Conservation (phyloP, 345 rosid species). For the Citrus mangshanensis region DNA sequence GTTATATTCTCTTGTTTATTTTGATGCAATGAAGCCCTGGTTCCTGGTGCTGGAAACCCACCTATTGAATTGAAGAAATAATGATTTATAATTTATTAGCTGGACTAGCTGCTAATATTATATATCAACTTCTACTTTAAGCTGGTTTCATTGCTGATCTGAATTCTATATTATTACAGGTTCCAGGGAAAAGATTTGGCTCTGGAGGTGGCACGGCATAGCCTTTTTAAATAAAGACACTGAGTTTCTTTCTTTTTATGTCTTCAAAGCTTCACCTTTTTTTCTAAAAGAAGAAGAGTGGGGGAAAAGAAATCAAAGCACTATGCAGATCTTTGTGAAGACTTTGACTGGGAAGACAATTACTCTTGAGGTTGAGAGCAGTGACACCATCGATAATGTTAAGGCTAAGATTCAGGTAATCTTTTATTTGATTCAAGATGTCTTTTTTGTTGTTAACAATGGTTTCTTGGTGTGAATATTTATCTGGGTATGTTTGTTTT, state of each 20-base stretch:
- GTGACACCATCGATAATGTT: slow-evolving; percentile 58
- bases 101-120: not conserved
- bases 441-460: not conserved
- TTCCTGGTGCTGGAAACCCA: slow-evolving; percentile 6
- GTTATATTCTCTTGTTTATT: too few species aligned
- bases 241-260: not conserved
- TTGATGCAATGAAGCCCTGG: not conserved
- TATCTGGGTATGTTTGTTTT: not conserved
- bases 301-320: not conserved
- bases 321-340: slow-evolving; percentile 59
- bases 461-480: not conserved
- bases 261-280: not conserved
- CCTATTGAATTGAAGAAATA: slow-evolving; percentile 12
- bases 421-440: not conserved
- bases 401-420: slow-evolving; percentile 52
- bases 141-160: not conserved
- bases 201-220: too few species aligned
- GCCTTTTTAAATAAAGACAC: too few species aligned
- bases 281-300: not conserved
- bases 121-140: not conserved
- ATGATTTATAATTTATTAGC: slow-evolving; percentile 9
- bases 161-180: slow-evolving; percentile 15
- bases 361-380: slow-evolving; percentile 53
- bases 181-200: too few species aligned
- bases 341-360: slow-evolving; percentile 55